A percentile compares a stretch with the other conserved stretches of the same genome.
Evolutionary conservation across 2,329 filamentous ascomycete species (phyloP).

Genomic region (Ceratocystis huliohia): DNA sequence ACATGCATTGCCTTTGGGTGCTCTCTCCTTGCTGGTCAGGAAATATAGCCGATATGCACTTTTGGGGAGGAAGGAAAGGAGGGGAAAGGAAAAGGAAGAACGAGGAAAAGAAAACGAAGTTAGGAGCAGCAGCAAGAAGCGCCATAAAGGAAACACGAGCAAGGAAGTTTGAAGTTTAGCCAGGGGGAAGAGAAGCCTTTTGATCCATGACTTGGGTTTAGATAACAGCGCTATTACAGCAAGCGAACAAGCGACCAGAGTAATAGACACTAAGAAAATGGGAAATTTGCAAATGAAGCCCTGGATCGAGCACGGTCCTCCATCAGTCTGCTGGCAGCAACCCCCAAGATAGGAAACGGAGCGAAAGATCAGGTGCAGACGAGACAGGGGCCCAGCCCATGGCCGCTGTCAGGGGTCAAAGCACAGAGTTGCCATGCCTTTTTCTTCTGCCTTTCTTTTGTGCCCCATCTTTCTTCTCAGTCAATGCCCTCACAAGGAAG

Average conservation of each 20-base stretch:
- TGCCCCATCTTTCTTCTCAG: not conserved
- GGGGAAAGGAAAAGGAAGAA: not conserved
- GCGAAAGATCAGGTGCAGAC: not conserved
- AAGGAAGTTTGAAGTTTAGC: not conserved
- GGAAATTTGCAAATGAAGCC: not conserved
- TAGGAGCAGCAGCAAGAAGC: slow-evolving; percentile 5
- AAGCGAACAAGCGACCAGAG: not conserved
- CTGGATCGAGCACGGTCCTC: not conserved
- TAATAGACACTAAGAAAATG: not conserved
- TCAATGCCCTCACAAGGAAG: not conserved
- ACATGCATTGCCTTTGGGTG: slow-evolving; percentile 1
- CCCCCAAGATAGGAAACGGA: not conserved
- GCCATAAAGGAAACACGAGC: slow-evolving; percentile 23
- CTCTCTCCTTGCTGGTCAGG: slow-evolving; percentile 2
- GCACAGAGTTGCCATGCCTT: not conserved
- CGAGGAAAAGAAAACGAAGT: not conserved
- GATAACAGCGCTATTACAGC: not conserved
- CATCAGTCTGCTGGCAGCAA: not conserved
- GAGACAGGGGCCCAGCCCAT: not conserved
- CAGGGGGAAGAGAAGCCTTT: not conserved
- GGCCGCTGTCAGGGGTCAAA: slow-evolving; percentile 5
- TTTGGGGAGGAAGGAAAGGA: not conserved
- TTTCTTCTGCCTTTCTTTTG: not conserved
- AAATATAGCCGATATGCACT: not conserved
- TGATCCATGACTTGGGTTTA: not conserved